Conservation (phyloP, 1,284 basidiomycete species). For the Trametes hirsuta region DNA sequence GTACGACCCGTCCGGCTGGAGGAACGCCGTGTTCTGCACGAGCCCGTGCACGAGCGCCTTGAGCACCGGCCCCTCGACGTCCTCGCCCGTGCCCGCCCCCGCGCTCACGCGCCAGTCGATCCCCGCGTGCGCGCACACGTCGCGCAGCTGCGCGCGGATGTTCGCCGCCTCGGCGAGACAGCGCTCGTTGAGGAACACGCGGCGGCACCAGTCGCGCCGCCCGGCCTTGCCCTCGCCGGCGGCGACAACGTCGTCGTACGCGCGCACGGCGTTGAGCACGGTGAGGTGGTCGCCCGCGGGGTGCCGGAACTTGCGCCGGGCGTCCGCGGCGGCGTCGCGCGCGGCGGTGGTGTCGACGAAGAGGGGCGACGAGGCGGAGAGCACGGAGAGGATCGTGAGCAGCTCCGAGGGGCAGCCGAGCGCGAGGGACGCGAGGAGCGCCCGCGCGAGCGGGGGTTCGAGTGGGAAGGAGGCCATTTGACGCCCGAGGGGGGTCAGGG, state of each 20-base stretch:
- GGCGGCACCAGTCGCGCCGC: conserved; percentile 78
- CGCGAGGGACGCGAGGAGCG: conserved; percentile 74
- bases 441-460: conserved; percentile 80
- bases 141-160: conserved; percentile 81
- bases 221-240: conserved; percentile 48
- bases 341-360: conserved; percentile 74
- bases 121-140: conserved; percentile 62
- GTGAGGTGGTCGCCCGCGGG: conserved; percentile 91
- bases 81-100: conserved; percentile 35
- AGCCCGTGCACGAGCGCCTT: conserved; percentile 75
- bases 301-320: conserved; percentile 80
- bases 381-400: conserved; percentile 78
- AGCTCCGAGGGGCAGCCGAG: conserved; percentile 75
- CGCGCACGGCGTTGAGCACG: conserved; percentile 81
- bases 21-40: conserved; percentile 80
- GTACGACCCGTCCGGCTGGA: conserved; percentile 85
- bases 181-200: conserved; percentile 85
- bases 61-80: conserved; percentile 64
- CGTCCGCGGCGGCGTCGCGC: conserved; percentile 71
- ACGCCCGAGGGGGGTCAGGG: conserved; percentile 71
- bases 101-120: conserved; percentile 64
- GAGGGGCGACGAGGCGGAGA: conserved; percentile 76
- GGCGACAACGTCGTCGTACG: conserved; percentile 66
- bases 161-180: conserved; percentile 83
- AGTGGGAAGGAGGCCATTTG: conserved; percentile 86